Base-by-base conservation (phyloP, 2,329 filamentous ascomycete species). In the Herpotrichia juniperi region DNA sequence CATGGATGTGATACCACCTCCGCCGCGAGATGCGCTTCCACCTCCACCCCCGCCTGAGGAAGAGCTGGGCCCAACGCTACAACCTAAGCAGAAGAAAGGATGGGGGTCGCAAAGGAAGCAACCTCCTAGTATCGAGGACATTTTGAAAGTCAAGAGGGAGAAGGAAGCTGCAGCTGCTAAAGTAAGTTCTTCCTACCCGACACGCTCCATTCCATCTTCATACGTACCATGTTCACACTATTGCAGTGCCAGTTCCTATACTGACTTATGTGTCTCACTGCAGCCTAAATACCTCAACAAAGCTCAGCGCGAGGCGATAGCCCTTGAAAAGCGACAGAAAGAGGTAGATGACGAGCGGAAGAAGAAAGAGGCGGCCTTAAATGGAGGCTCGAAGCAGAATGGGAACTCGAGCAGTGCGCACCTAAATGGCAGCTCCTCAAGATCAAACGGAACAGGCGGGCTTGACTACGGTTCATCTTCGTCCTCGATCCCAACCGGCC, bases 281-380 rank as follows among this genome's bases (percentile, higher is more conserved):
- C 67, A 86, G 80, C 92, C 92, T 4, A 93, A 91, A 72, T 96
- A 96, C 70, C 78, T 96, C 19, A 89, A 90, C 4, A 94, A 90
- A 78, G 88, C 89, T 26, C 84, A 96, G 72, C 84, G 93, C 49
- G 91, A 96, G 71, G 84, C 86, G 54, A 75, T 96, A 22, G 91
- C 91, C 25, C 80, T 91, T 14, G 90, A 96, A 68, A 91, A 91
- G 73, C 82, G 87, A 43, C 81, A 82, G 31, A 89, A 91, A 59
- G 89, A 93, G 66, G 83, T 85, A 1, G 85, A 88, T 54, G 85
- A 87, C 42, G 58, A 54, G 32, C 82, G 83, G 66, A 81, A 76
- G 47, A 81, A 79, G 58, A 66, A 72, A 11, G 79, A 81, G 51
- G 75, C 31, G 32, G 48, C 53, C 21, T 45, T 53, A 34, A 56